These are phyloP conservation scores for Lepidopterella palustris DNA, from an alignment of 495 filamentous ascomycete genomes.

Conservation along the genomic window DNA sequence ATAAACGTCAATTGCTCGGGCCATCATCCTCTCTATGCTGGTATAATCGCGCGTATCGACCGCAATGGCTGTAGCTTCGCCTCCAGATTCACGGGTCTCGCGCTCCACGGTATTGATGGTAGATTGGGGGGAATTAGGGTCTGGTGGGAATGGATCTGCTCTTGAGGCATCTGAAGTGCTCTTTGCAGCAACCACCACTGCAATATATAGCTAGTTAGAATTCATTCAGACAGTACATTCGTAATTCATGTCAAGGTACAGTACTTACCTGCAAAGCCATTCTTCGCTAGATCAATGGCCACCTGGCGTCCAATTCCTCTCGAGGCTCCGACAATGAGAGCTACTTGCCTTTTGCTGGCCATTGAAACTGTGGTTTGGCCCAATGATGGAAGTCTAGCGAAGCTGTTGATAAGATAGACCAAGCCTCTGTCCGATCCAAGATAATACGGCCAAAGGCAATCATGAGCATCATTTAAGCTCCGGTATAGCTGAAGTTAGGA, in stretches of 20 bases:
- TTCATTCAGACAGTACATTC: neutral
- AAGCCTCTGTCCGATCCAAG: no score
- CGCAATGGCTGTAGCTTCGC: slow-evolving; percentile 56
- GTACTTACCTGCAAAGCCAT: slow-evolving; percentile 59
- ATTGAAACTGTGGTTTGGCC: slow-evolving; percentile 7
- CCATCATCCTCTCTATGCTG: slow-evolving; percentile 57
- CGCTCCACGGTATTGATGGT: slow-evolving; percentile 79
- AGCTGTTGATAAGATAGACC: neutral
- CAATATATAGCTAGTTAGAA: slow-evolving; percentile 1
- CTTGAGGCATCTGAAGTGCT: slow-evolving; percentile 58
- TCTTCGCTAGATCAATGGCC: slow-evolving; percentile 64
- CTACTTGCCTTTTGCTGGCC: slow-evolving; percentile 44
- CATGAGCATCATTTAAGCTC: no score
- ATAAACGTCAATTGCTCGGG: slow-evolving; percentile 54
- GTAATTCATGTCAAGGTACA: neutral
- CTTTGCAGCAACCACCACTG: slow-evolving; percentile 79
- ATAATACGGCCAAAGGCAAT: no score
- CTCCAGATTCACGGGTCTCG: slow-evolving; percentile 64
- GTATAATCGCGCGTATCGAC: slow-evolving; percentile 63
- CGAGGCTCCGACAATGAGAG: slow-evolving; percentile 66
- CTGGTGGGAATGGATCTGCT: slow-evolving; percentile 60
- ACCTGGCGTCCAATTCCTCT: slow-evolving; percentile 75
- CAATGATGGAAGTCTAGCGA: neutral
- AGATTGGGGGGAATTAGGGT: slow-evolving; percentile 71
- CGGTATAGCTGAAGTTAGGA: no score